These are phyloP conservation scores for Saprolegnia parasitica DNA, from an alignment of 352 stramenopile species.

Conservation along the genomic window DNA sequence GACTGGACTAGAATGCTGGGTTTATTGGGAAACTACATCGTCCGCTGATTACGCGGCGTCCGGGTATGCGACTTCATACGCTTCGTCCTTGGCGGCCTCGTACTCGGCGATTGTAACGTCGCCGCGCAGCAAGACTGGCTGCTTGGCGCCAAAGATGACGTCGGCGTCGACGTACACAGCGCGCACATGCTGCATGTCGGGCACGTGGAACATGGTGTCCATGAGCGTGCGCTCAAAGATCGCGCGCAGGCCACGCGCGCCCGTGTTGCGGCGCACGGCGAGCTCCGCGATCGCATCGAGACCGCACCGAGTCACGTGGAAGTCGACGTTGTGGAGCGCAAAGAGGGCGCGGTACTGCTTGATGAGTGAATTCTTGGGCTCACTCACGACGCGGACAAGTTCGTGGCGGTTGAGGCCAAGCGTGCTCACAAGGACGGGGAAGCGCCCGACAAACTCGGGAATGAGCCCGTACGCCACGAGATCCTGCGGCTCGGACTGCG, in stretches of 20 bases:
- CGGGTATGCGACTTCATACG: constrained; percentile 41
- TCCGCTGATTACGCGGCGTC: constrained; percentile 14
- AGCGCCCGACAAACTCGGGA: constrained; percentile 97
- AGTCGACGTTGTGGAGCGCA: constrained; percentile 93
- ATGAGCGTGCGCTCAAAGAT: constrained; percentile 94
- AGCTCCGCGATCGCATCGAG: constrained; percentile 92
- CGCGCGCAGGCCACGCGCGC: constrained; percentile 92
- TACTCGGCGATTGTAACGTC: constrained; percentile 67
- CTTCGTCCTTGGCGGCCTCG: constrained; percentile 61
- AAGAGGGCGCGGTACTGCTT: constrained; percentile 97
- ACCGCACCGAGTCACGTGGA: constrained; percentile 93
- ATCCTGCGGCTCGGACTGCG: constrained; percentile 93
- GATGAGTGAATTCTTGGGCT: constrained; percentile 97
- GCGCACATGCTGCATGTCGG: constrained; percentile 86
- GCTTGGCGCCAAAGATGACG: constrained; percentile 85
- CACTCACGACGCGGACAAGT: constrained; percentile 94
- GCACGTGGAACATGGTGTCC: constrained; percentile 96
- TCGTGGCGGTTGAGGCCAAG: constrained; percentile 88
- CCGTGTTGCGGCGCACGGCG: constrained; percentile 92
- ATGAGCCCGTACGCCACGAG: constrained; percentile 97
- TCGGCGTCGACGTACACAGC: constrained; percentile 93
- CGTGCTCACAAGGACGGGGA: constrained; percentile 95
- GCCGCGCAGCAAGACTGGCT: constrained; percentile 84
- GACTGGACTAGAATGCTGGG: too few species aligned
- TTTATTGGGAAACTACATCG: too few species aligned